Conservation (phyloP, 768 basidiomycete genomes). For the Panaeolus papilionaceus region DNA sequence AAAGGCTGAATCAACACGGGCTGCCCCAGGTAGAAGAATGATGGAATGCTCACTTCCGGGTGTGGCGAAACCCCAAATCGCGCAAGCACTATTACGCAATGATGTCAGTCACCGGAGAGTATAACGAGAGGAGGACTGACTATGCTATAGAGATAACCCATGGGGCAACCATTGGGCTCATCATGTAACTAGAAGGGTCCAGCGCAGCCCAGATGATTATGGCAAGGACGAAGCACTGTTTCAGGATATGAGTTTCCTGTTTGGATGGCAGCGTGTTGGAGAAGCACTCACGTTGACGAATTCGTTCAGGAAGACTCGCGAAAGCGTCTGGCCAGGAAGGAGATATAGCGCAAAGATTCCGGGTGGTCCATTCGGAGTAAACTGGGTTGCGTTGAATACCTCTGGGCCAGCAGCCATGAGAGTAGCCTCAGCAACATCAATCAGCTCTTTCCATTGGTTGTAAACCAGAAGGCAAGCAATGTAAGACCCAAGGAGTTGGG, state of each 20-base stretch:
- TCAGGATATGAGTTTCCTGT: neutral
- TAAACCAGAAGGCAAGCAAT: constrained; percentile 67
- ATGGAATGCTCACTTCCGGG: constrained; percentile 47
- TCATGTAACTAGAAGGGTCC: constrained; percentile 64
- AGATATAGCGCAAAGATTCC: constrained; percentile 62
- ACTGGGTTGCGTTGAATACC: constrained; percentile 33
- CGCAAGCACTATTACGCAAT: constrained; percentile 46
- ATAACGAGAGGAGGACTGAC: constrained; percentile 41
- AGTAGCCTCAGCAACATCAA: constrained; percentile 43
- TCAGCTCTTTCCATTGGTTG: constrained; percentile 61
- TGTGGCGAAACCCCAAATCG: constrained; percentile 66
- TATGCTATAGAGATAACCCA: constrained; percentile 64
- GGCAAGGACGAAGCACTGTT: constrained; percentile 49
- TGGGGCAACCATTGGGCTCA: constrained; percentile 59
- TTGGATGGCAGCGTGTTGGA: neutral
- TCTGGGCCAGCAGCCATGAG: constrained; percentile 32
- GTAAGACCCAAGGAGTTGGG: constrained; percentile 71
- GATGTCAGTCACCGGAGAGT: neutral
- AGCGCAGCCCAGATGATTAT: constrained; percentile 57
- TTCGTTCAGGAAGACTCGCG: constrained; percentile 58
- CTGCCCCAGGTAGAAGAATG: constrained; percentile 8
- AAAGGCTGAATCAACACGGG: neutral
- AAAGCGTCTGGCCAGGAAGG: constrained; percentile 49
- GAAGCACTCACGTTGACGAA: constrained; percentile 52
- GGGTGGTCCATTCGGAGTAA: constrained; percentile 50